A percentile compares a stretch with the other conserved stretches of the same genome.
Conservation (phyloP, 768 basidiomycete genomes). For the Exsudoporus frostii region DNA sequence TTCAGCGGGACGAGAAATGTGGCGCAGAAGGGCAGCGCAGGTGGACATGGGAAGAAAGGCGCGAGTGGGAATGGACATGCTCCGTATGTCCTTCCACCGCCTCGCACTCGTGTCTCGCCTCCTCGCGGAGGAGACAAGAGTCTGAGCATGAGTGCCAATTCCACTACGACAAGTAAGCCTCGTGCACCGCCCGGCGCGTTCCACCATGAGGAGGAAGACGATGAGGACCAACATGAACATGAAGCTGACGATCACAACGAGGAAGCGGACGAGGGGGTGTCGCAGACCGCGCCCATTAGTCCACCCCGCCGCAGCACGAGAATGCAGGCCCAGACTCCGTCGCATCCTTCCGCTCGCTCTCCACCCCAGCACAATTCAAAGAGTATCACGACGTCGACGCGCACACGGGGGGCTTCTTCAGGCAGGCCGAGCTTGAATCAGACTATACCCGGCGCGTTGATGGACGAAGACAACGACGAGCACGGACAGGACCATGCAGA, state of each 20-base stretch:
- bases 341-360: constrained; percentile 11
- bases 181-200: constrained; percentile 48
- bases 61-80: not conserved
- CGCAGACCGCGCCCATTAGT: constrained; percentile 4
- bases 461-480: constrained; percentile 37
- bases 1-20: constrained; percentile 10
- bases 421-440: constrained; percentile 17
- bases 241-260: constrained; percentile 24
- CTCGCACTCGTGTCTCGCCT: constrained; percentile 4
- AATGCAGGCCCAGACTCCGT: constrained; percentile 11
- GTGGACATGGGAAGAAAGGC: not conserved
- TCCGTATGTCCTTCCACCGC: constrained; percentile 7
- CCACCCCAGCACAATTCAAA: constrained; percentile 10
- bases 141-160: constrained; percentile 9
- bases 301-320: constrained; percentile 13
- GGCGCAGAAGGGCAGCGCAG: not conserved
- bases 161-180: constrained; percentile 17
- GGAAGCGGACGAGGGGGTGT: constrained; percentile 1
- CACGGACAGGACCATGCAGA: constrained; percentile 20
- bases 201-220: constrained; percentile 36
- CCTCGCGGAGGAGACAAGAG: constrained; percentile 11
- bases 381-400: not conserved
- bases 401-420: constrained; percentile 2
- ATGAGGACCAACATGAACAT: constrained; percentile 21
- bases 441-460: constrained; percentile 43